These are phyloP conservation scores for Hypoxylon sp. DNA, from an alignment of 2,329 filamentous ascomycete species.

Conservation along the genomic window DNA sequence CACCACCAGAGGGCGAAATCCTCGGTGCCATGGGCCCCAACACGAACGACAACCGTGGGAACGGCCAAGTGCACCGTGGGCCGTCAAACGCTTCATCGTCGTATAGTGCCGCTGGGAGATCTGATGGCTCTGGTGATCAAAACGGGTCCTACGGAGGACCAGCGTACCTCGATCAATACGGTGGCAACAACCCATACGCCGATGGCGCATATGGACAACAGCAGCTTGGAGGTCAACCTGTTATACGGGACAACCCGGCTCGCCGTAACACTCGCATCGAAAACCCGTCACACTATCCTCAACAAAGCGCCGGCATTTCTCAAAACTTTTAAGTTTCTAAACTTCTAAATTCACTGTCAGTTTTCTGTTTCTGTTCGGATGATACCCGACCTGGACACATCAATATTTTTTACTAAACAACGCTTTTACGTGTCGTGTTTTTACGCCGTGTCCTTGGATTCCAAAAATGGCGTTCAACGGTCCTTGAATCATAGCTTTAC, in stretches of 20 bases:
- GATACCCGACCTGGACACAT: conserved; percentile 45
- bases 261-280: conserved; percentile 95
- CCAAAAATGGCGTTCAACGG: conserved; percentile 41
- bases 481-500: conserved; percentile 35
- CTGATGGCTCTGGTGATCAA: conserved; percentile 74
- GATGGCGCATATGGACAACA: conserved; percentile 60
- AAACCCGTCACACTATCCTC: conserved; percentile 88
- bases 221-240: conserved; percentile 72
- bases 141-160: conserved; percentile 64
- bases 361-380: conserved; percentile 39
- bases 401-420: conserved; percentile 27
- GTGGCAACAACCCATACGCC: conserved; percentile 69
- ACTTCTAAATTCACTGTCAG: conserved; percentile 70
- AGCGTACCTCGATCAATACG: conserved; percentile 73
- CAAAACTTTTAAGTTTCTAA: conserved; percentile 84
- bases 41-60: conserved; percentile 72
- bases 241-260: conserved; percentile 94
- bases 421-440: conserved; percentile 30
- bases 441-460: conserved; percentile 36
- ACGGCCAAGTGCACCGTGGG: conserved; percentile 84
- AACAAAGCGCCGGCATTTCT: conserved; percentile 94
- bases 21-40: conserved; percentile 85
- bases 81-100: conserved; percentile 96
- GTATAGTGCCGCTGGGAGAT: conserved; percentile 86
- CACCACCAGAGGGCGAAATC: conserved; percentile 80